phyloP scores from a whole-genome alignment of 164 flowering plant genomes.

The Amborella trichopoda region DNA sequence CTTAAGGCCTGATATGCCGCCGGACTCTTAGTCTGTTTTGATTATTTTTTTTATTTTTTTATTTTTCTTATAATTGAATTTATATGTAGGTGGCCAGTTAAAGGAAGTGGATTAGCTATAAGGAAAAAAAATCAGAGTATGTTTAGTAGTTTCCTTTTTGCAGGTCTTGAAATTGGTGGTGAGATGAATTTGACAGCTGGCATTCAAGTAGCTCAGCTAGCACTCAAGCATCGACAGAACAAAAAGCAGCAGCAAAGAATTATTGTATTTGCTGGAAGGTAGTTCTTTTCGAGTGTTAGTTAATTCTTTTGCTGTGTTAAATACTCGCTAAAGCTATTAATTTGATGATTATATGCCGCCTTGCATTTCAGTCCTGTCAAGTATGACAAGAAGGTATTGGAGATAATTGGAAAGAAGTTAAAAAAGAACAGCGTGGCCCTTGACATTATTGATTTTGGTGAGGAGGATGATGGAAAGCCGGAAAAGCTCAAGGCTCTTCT shows the following conservation, averaged over 20 bases:
- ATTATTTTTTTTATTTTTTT: too few relatives aligned
- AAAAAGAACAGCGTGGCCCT: constrained; percentile 94
- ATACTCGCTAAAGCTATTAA: neutral
- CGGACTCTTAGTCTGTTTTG: too few relatives aligned
- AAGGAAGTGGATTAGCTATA: too few relatives aligned
- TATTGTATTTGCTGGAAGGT: constrained; percentile 98
- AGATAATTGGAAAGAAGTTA: constrained; percentile 74
- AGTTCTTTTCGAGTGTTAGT: neutral
- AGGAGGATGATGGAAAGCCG: constrained; percentile 77
- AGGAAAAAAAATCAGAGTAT: too few relatives aligned
- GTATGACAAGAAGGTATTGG: constrained; percentile 77
- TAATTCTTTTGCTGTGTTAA: neutral
- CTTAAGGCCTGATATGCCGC: too few relatives aligned
- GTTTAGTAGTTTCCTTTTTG: constrained; percentile 1
- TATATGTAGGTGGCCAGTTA: too few relatives aligned
- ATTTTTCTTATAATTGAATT: too few relatives aligned
- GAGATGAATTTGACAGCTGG: constrained; percentile 88
- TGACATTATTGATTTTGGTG: constrained; percentile 91
- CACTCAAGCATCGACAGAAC: constrained; percentile 94
- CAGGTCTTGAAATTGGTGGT: constrained; percentile 85
- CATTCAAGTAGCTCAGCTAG: constrained; percentile 88
- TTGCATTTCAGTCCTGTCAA: constrained; percentile 56
- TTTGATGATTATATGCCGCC: too few relatives aligned
- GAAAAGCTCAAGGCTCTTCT: constrained; percentile 87
- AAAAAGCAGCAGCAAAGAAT: constrained; percentile 93